A percentile compares a stretch with the other conserved stretches of the same genome.
Conservation (phyloP, 192 early-diverging fungal genomes). For the Dimargaris cristalligena region DNA sequence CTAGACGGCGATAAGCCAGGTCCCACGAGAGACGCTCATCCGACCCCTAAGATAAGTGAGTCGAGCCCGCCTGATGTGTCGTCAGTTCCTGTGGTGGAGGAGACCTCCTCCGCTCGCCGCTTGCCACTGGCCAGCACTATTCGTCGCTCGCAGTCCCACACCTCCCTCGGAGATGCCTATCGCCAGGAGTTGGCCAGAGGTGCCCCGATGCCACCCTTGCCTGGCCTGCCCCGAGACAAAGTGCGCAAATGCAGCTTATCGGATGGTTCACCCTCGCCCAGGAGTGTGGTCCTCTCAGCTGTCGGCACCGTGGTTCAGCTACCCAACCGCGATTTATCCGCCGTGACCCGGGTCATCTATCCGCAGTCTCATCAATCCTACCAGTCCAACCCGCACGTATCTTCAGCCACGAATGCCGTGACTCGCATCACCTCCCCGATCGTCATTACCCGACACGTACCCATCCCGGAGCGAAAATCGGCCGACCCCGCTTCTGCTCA, state of each 20-base stretch:
- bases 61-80: no score
- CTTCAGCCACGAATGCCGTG: no score
- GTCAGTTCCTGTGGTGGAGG: no score
- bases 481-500: no score
- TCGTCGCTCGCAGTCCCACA: constrained; percentile 1
- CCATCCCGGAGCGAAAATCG: neutral
- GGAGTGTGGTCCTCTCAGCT: neutral
- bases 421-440: constrained; percentile 9
- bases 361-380: no score
- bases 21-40: no score
- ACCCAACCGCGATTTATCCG: neutral
- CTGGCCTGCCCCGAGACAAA: neutral
- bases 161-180: neutral
- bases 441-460: constrained; percentile 9
- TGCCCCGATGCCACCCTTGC: neutral
- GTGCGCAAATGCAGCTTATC: constrained; percentile 6
- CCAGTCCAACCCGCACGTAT: no score
- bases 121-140: neutral
- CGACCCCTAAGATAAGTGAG: no score
- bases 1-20: no score
- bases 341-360: constrained; percentile 2
- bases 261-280: neutral
- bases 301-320: neutral
- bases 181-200: neutral
- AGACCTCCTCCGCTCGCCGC: no score